These are phyloP conservation scores for Hirsutella rhossiliensis DNA, from an alignment of 2,329 filamentous ascomycete genomes.

Conservation along the genomic window DNA sequence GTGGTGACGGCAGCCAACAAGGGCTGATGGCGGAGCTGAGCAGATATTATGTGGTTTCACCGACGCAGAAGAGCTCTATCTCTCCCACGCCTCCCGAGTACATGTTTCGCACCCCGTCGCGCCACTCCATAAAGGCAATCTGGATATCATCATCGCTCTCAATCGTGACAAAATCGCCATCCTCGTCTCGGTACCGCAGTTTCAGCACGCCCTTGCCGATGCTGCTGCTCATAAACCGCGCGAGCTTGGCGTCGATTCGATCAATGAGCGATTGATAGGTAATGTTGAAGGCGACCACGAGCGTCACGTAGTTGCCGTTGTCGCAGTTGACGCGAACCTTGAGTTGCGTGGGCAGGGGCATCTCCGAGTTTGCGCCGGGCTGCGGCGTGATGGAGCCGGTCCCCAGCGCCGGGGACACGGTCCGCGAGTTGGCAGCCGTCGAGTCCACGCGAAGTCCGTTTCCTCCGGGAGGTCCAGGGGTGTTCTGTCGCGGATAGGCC, in stretches of 20 bases:
- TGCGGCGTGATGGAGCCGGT: conserved; percentile 17
- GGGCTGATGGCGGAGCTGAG: background rate
- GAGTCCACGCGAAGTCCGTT: conserved; percentile 26
- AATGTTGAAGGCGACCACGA: conserved; percentile 95
- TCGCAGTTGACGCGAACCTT: conserved; percentile 95
- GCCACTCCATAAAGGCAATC: conserved; percentile 90
- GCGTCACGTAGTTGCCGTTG: conserved; percentile 72
- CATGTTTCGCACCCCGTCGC: conserved; percentile 50
- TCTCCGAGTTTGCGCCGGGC: conserved; percentile 30
- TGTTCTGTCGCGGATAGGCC: conserved; percentile 35
- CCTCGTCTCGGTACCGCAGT: conserved; percentile 82
- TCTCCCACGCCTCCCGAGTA: conserved; percentile 66
- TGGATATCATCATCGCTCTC: conserved; percentile 94
- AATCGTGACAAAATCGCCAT: conserved; percentile 87
- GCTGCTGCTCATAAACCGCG: conserved; percentile 71
- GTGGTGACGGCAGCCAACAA: conserved; percentile 2
- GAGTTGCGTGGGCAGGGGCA: conserved; percentile 58
- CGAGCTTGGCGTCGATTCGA: conserved; percentile 90
- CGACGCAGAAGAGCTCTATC: conserved; percentile 75
- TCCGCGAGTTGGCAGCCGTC: conserved; percentile 25
- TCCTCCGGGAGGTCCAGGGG: conserved; percentile 22
- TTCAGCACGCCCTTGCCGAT: conserved; percentile 75
- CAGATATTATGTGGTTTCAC: conserved; percentile 25
- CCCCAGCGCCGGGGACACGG: conserved; percentile 34
- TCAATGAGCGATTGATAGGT: conserved; percentile 88